These are phyloP conservation scores for Arachis stenosperma DNA, from an alignment of 306 rosid genomes.

Conservation along the genomic window DNA sequence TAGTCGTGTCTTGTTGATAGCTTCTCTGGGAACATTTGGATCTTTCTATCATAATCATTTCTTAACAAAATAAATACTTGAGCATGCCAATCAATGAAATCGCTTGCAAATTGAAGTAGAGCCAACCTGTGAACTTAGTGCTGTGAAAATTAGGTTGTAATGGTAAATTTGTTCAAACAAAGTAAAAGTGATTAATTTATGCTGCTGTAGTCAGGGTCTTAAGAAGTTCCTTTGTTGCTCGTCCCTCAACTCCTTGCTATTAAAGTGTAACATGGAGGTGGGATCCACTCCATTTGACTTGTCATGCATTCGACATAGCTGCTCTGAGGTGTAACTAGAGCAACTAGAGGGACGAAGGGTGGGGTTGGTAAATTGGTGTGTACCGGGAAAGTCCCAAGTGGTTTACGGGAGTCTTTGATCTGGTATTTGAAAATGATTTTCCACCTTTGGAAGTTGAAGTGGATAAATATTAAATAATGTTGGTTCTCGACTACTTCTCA, in stretches of 20 bases:
- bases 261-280: background rate
- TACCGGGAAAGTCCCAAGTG: constrained; percentile 17
- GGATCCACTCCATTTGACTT: constrained; percentile 10
- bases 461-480: background rate
- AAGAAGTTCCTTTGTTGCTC: constrained; percentile 16
- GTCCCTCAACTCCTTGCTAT: background rate
- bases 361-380: constrained; percentile 12
- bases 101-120: constrained; percentile 5
- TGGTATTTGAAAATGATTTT: background rate
- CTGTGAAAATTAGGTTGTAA: background rate
- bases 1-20: background rate
- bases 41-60: constrained; percentile 8
- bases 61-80: constrained; percentile 18
- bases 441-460: constrained; percentile 15
- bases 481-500: constrained; percentile 16
- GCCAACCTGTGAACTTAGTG: constrained; percentile 17
- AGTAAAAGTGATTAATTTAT: constrained; percentile 5
- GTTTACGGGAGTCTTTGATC: constrained; percentile 21
- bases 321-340: background rate
- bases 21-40: constrained; percentile 19
- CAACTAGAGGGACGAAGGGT: background rate
- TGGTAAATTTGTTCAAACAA: constrained; percentile 4
- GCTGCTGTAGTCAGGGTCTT: constrained; percentile 9
- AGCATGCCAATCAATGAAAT: constrained; percentile 21
- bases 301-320: constrained; percentile 11